Conservation (phyloP, 352 stramenopile genomes). For the Phytophthora ohioensis region DNA sequence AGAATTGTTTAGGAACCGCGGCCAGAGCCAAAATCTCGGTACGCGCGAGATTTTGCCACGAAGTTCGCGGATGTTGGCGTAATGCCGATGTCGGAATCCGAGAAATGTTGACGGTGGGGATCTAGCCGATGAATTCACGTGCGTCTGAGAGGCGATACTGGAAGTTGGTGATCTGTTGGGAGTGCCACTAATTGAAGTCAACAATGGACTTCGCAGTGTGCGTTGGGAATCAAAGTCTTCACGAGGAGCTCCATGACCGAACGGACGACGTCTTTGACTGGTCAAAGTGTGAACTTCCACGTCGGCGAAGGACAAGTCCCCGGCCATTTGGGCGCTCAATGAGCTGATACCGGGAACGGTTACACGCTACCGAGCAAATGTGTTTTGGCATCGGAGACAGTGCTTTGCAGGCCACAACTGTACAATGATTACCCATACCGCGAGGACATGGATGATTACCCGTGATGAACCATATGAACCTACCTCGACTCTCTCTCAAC, state of each 20-base stretch:
- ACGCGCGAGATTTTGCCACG: conserved; percentile 46
- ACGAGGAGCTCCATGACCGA: conserved; percentile 30
- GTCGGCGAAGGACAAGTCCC: conserved; percentile 5
- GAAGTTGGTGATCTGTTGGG: conserved; percentile 15
- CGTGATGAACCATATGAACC: not conserved
- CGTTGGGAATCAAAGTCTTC: conserved; percentile 27
- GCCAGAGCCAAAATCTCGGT: conserved; percentile 58
- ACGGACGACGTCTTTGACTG: conserved; percentile 14
- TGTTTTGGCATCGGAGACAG: not conserved
- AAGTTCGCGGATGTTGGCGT: conserved; percentile 26
- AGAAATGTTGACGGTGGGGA: conserved; percentile 15
- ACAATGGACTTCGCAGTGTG: conserved; percentile 21
- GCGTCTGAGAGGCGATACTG: conserved; percentile 8
- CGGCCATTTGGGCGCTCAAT: conserved; percentile 9
- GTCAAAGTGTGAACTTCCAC: conserved; percentile 3
- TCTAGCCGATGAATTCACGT: conserved; percentile 8
- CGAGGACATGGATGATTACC: conserved; percentile 7
- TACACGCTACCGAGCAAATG: not conserved
- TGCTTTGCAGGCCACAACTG: conserved; percentile 1
- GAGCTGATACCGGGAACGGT: conserved; percentile 1
- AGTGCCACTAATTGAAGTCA: conserved; percentile 6
- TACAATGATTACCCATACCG: conserved; percentile 12
- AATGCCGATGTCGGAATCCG: conserved; percentile 14
- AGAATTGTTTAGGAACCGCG: conserved; percentile 71
- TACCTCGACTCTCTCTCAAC: not conserved